Percentiles rank a stretch among this genome's conserved stretches.
These are phyloP conservation scores for Acanthamoeba royreba DNA, from an alignment of 208 protist genomes.

Conservation along the genomic window DNA sequence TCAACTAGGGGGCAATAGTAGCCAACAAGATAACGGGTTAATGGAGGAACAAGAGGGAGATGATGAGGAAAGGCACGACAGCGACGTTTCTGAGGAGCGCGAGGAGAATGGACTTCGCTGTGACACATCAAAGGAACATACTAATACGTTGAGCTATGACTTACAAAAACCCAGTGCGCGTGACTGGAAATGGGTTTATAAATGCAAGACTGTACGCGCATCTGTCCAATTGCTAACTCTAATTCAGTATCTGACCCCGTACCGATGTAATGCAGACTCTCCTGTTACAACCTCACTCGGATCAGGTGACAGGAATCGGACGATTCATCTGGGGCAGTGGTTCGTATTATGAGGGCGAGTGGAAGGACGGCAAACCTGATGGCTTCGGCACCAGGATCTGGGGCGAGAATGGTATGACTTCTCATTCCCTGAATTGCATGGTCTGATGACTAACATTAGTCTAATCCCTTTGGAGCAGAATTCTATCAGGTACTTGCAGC, in stretches of 20 bases:
- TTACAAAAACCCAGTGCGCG: background rate
- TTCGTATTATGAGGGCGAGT: constrained; percentile 38
- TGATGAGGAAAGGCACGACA: background rate
- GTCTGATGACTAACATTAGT: background rate
- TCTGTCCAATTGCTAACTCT: background rate
- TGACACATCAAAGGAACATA: background rate
- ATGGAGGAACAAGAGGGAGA: background rate
- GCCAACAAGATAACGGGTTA: background rate
- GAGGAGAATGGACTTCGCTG: background rate
- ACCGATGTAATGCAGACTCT: background rate
- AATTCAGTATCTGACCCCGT: background rate
- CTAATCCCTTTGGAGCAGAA: background rate
- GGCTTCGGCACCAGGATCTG: constrained; percentile 14
- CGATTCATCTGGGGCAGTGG: background rate
- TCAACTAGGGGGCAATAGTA: background rate
- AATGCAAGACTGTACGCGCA: background rate
- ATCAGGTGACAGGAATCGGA: background rate
- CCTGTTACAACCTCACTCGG: background rate
- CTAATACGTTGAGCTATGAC: background rate
- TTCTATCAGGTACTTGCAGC: too few relatives aligned
- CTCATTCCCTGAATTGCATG: background rate
- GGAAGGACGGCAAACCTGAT: background rate
- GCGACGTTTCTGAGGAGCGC: background rate
- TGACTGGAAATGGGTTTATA: constrained; percentile 31
- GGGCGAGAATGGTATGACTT: background rate